Evolutionary conservation across 1,284 basidiomycete genomes (phyloP), one percentile per base, ranked within the genome.

Genomic region (Ganoderma boninense): DNA sequence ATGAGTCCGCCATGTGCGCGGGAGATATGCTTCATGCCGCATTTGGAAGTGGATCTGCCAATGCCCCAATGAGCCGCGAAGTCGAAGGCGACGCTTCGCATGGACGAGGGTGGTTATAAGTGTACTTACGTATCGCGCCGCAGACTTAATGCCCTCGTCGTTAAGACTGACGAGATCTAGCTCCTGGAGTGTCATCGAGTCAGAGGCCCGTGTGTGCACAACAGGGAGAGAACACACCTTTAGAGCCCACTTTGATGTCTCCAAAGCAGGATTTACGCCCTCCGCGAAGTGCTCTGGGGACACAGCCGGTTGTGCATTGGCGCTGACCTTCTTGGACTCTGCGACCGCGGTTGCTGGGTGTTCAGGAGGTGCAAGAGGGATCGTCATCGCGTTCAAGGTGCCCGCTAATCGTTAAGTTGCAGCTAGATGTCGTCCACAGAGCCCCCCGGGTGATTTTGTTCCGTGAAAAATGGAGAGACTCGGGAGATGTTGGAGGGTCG

Each of bases 1-100:
- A 71, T 95, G 93, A 2, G 89, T 90, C 40, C 91, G 87, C 93
- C 93, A 95, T 52, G 92, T 90, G 60, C 90, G 87, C 16, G 93
- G 92, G 6, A 88, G 89, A 78, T 95, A 95, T 0, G 87, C 84
- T 78, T 92, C 91, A 1, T 82, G 77, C 57, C 81, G 78, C 68
- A 95, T 84, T 73, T 87, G 88, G 49, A 79, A 78, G 59, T 85
- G 85, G 66, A 95, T 91, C 69, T 70, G 40, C 40, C 23, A 40
- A 92, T 94, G 69, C 57, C 23, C 3, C 23, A 13, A 62, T n/a
- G 67, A 18, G 66, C 32, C 23, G 40, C 40, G 49, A 40, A 46
- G 62, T 43, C 38, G 42, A 42, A 23, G 8, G 26, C 10, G 2
- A 32, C 16, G 16, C 59, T 26, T 26, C 13, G 10, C 6, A 35